Evolutionary conservation across 805 yeast genomes (phyloP).

Genomic region (Wickerhamiella sergipiensis): DNA sequence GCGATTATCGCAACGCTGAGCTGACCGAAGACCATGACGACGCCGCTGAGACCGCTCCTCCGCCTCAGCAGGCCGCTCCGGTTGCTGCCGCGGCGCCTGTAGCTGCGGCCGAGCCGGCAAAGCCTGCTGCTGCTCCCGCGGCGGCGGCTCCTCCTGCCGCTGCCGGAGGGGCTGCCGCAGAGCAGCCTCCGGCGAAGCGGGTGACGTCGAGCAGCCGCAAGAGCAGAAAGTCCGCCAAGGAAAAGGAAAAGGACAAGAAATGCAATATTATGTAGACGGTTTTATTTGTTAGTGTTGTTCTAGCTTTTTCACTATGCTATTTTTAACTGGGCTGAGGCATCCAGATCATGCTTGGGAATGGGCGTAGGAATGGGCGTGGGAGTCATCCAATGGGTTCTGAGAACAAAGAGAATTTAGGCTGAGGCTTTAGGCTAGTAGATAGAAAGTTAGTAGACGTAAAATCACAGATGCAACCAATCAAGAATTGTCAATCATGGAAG

Average conservation of each 20-base stretch:
- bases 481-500: no score
- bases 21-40: conserved; percentile 39
- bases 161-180: not conserved
- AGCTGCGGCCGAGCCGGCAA: not conserved
- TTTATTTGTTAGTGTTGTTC: not conserved
- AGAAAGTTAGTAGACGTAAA: no score
- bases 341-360: no score
- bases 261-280: conserved; percentile 5
- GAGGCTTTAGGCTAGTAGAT: no score
- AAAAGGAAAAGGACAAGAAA: conserved; percentile 5
- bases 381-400: no score
- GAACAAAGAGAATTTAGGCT: no score
- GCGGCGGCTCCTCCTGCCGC: not conserved
- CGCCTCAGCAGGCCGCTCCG: conserved; percentile 18
- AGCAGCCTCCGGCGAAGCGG: not conserved
- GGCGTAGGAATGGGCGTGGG: no score
- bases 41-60: conserved; percentile 41
- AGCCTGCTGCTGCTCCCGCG: not conserved
- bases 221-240: not conserved
- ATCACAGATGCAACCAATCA: no score
- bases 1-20: conserved; percentile 65
- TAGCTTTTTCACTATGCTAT: not conserved
- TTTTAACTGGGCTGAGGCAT: no score
- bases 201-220: not conserved
- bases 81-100: not conserved